These are phyloP conservation scores for Hansfordia pulvinata DNA, from an alignment of 2,329 filamentous ascomycete genomes.

Conservation along the genomic window DNA sequence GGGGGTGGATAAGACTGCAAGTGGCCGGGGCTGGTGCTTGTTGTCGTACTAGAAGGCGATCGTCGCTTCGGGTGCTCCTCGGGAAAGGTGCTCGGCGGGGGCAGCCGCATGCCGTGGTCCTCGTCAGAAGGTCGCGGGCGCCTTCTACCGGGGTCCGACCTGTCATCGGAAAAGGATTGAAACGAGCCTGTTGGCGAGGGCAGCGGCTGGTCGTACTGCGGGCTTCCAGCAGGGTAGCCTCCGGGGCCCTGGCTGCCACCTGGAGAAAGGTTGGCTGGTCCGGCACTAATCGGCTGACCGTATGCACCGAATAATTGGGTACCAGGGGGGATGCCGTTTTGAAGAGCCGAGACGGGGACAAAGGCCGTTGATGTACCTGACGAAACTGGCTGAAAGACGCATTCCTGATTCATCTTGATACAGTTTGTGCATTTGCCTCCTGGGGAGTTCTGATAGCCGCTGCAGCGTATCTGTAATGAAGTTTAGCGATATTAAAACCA, in stretches of 20 bases:
- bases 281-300: constrained; percentile 36
- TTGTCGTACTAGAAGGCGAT: constrained; percentile 38
- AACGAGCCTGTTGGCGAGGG: constrained; percentile 22
- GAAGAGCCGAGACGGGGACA: constrained; percentile 42
- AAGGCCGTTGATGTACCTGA: constrained; percentile 42
- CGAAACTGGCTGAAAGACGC: constrained; percentile 46
- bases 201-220: constrained; percentile 16
- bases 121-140: constrained; percentile 21
- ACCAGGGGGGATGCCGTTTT: constrained; percentile 42
- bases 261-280: constrained; percentile 10
- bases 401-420: constrained; percentile 47
- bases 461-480: constrained; percentile 39
- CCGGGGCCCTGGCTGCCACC: constrained; percentile 6
- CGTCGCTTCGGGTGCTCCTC: constrained; percentile 36
- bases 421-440: constrained; percentile 49
- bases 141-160: constrained; percentile 17
- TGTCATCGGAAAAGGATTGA: constrained; percentile 21
- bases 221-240: constrained; percentile 6
- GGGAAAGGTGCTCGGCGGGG: constrained; percentile 25
- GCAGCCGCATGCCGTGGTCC: constrained; percentile 25
- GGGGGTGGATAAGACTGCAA: constrained; percentile 23
- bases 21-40: constrained; percentile 32
- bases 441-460: constrained; percentile 43
- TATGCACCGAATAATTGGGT: constrained; percentile 43
- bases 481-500: constrained; percentile 9